phyloP scores from a whole-genome alignment of 768 basidiomycete genomes.

The Tylopilus cervinicoccineus region DNA sequence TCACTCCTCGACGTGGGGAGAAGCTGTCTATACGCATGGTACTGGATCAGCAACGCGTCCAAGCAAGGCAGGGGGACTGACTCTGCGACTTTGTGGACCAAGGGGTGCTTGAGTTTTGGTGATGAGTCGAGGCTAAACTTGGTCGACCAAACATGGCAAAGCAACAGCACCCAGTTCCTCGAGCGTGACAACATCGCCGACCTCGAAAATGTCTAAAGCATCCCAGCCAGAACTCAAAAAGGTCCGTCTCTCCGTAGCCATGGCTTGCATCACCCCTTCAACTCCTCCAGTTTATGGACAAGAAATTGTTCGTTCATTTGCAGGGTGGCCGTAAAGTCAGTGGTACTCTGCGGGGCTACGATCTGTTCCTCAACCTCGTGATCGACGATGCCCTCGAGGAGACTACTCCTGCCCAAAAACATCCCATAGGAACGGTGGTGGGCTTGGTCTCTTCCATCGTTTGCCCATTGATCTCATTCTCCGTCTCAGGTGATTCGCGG shows the following conservation, averaged over 20 bases:
- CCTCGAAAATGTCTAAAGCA: slow-evolving; percentile 76
- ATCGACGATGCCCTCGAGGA: slow-evolving; percentile 96
- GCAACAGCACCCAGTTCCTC: slow-evolving; percentile 10
- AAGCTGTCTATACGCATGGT: slow-evolving; percentile 5
- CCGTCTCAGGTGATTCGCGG: slow-evolving; percentile 83
- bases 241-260: slow-evolving; percentile 41
- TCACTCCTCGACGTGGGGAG: slow-evolving; percentile 1
- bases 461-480: slow-evolving; percentile 1
- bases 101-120: no score
- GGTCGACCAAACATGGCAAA: slow-evolving; percentile 31
- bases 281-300: slow-evolving; percentile 89
- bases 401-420: slow-evolving; percentile 82
- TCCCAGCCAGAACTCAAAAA: slow-evolving; percentile 98
- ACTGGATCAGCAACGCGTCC: slow-evolving; percentile 11
- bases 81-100: background rate
- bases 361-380: slow-evolving; percentile 97
- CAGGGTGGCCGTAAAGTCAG: slow-evolving; percentile 96
- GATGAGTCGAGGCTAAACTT: background rate
- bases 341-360: slow-evolving; percentile 92
- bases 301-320: slow-evolving; percentile 89
- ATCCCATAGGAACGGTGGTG: slow-evolving; percentile 90
- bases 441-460: slow-evolving; percentile 29
- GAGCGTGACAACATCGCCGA: background rate
- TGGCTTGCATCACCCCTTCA: background rate
- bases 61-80: slow-evolving; percentile 10